Percentiles rank a stretch among this genome's conserved stretches.
These are phyloP conservation scores for Candida endomychidarum DNA, from an alignment of 805 yeast species.

Conservation along the genomic window DNA sequence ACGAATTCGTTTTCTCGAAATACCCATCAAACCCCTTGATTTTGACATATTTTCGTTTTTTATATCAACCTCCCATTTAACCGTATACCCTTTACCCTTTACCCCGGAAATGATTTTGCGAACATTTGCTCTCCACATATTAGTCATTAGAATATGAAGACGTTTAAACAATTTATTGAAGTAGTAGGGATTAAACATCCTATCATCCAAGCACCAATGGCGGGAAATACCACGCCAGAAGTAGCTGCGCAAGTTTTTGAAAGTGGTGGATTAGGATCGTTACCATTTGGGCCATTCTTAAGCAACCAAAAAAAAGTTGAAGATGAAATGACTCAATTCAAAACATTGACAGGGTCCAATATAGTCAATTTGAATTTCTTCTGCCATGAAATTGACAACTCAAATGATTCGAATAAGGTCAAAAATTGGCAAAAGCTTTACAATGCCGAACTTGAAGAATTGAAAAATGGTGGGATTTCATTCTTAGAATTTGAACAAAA, in stretches of 20 bases:
- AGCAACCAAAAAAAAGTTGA: constrained; percentile 16
- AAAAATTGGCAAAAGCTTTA: constrained; percentile 17
- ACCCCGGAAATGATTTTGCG: no score
- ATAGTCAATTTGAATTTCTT: constrained; percentile 49
- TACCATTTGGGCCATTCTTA: constrained; percentile 38
- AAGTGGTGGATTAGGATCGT: constrained; percentile 52
- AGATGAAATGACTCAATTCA: constrained; percentile 15
- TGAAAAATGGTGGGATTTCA: constrained; percentile 27
- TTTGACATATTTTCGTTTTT: no score
- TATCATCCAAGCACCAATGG: constrained; percentile 61
- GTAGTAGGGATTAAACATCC: constrained; percentile 38
- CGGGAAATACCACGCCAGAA: constrained; percentile 49
- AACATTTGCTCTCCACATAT: no score
- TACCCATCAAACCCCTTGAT: no score
- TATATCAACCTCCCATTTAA: no score
- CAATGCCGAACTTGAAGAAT: constrained; percentile 10
- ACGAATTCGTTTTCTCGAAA: no score
- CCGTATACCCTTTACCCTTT: no score
- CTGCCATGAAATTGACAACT: constrained; percentile 33
- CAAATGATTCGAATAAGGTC: constrained; percentile 17
- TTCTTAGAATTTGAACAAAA: constrained; percentile 28
- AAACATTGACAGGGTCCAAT: constrained; percentile 10
- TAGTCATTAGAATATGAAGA: constrained; percentile 9
- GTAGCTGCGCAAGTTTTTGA: constrained; percentile 44
- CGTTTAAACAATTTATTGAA: constrained; percentile 12